phyloP scores from a whole-genome alignment of 345 rosid species.

The Acer negundo region DNA sequence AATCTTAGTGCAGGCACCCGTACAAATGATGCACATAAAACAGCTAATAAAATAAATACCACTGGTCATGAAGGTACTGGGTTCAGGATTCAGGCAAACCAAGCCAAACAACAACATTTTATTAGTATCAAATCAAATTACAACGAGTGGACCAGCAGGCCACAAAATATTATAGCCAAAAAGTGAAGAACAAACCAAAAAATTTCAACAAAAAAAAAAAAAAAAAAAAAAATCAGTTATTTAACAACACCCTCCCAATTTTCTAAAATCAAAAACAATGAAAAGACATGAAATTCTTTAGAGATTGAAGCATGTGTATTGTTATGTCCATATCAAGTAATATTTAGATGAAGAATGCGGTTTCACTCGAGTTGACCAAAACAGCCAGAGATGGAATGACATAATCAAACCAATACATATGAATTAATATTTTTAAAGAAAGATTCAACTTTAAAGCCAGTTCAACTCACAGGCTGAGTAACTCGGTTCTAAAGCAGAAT shows the following conservation, averaged over 20 bases:
- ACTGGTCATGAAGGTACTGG: not conserved
- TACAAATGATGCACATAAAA: not conserved
- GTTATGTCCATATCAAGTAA: not conserved
- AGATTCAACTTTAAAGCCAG: not conserved
- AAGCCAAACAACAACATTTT: not conserved
- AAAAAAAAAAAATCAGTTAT: not conserved
- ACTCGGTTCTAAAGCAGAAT: not conserved
- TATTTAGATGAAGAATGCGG: not conserved
- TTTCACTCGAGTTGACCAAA: not conserved
- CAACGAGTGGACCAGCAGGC: not conserved
- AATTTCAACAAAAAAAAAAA: not conserved
- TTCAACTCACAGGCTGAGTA: not conserved
- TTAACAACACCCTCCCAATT: not conserved
- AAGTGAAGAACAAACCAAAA: not conserved
- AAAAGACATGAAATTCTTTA: not conserved
- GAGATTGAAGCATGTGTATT: not conserved
- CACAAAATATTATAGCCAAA: not conserved
- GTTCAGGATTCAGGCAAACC: slow-evolving; percentile 11
- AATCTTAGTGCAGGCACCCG: not conserved
- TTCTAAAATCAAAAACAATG: not conserved
- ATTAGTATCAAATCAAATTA: not conserved
- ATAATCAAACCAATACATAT: not conserved
- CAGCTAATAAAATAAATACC: not conserved
- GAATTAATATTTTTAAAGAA: not conserved
- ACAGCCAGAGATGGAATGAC: not conserved